Percentiles rank a stretch among this genome's conserved stretches.
Conservation (phyloP, 306 rosid genomes). For the Corylus americana region DNA sequence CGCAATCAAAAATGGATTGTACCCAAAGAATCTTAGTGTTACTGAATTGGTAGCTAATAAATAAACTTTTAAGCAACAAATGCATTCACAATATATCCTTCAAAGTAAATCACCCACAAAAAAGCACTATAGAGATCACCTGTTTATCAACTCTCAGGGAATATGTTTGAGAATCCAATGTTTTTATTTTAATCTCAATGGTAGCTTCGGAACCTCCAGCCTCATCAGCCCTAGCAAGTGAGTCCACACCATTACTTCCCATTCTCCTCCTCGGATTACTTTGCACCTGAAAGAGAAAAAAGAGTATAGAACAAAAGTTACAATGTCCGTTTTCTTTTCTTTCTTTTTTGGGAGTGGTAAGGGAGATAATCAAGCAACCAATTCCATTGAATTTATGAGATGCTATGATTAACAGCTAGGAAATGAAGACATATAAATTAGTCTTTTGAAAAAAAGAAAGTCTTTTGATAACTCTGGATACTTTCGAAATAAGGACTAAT, state of each 20-base stretch:
- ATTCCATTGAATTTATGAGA: neutral
- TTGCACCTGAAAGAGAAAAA: constrained; percentile 30
- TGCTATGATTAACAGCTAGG: neutral
- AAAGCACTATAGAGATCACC: constrained; percentile 42
- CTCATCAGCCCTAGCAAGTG: constrained; percentile 35
- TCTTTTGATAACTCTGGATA: neutral
- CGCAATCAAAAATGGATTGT: neutral
- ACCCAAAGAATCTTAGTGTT: neutral
- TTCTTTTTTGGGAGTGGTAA: constrained; percentile 12
- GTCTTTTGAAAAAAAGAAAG: neutral
- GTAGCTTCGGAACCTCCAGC: constrained; percentile 66
- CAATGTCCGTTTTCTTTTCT: constrained; percentile 2
- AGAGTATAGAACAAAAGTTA: constrained; percentile 11
- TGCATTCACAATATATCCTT: neutral
- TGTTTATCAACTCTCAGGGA: constrained; percentile 95
- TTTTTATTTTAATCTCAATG: constrained; percentile 90
- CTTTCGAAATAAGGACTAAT: neutral
- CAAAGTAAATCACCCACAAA: neutral
- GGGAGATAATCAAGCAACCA: neutral
- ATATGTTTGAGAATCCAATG: constrained; percentile 89
- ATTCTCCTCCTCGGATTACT: constrained; percentile 48
- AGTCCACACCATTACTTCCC: constrained; percentile 59
- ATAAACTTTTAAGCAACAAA: neutral
- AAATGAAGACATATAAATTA: neutral
- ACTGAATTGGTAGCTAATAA: neutral